These are phyloP conservation scores for Clonostachys rosea DNA, from an alignment of 2,329 filamentous ascomycete genomes.

Conservation along the genomic window DNA sequence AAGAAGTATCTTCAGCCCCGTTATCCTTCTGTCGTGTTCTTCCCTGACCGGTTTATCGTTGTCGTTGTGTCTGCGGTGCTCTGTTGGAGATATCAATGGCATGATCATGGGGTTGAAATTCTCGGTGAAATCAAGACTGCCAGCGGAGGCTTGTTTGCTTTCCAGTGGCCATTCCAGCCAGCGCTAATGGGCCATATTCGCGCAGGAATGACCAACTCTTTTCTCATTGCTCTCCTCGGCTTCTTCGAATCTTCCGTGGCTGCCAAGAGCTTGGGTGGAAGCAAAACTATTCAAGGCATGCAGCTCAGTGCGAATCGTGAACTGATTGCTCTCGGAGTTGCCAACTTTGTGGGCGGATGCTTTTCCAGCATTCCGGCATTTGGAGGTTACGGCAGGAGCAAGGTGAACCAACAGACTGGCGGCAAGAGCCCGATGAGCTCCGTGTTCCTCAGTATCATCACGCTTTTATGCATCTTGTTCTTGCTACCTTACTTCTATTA, in stretches of 20 bases:
- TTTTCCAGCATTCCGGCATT: conserved; percentile 94
- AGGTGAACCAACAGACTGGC: conserved; percentile 89
- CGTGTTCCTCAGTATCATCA: conserved; percentile 78
- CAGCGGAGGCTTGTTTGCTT: conserved; percentile 68
- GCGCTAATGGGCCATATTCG: conserved; percentile 77
- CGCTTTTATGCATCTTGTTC: conserved; percentile 74
- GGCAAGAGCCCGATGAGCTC: conserved; percentile 93
- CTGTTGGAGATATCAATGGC: conserved; percentile 73
- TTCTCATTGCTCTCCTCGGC: conserved; percentile 90
- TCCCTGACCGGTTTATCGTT: conserved; percentile 87
- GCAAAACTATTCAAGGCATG: conserved; percentile 70
- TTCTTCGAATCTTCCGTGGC: conserved; percentile 98
- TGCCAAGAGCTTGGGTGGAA: conserved; percentile 78
- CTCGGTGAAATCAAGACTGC: conserved; percentile 76
- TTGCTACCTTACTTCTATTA: conserved; percentile 91
- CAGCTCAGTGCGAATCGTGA: conserved; percentile 88
- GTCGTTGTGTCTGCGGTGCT: conserved; percentile 81
- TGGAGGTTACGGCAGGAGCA: conserved; percentile 92
- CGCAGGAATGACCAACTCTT: conserved; percentile 83
- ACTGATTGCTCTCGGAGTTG: conserved; percentile 83
- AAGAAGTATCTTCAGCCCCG: conserved; percentile 78
- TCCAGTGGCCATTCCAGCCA: conserved; percentile 80
- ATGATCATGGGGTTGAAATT: conserved; percentile 73
- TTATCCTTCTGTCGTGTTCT: conserved; percentile 76
- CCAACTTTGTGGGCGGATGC: conserved; percentile 85